Conservation (phyloP, 1,284 basidiomycete genomes). For the Leccinum angustisporum region DNA sequence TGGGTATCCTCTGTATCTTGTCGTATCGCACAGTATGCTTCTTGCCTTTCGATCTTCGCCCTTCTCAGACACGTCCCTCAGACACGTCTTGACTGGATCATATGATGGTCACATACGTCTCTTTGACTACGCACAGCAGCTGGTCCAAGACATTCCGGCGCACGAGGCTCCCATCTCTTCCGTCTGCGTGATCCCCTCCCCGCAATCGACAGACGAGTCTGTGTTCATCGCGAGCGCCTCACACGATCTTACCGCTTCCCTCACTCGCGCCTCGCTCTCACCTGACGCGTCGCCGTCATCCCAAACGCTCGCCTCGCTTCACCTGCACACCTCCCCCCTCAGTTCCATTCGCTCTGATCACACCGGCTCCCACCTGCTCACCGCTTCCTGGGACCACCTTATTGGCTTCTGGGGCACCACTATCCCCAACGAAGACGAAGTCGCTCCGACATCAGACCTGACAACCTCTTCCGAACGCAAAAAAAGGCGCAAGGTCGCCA, state of each 20-base stretch:
- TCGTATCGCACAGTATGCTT: constrained; percentile 61
- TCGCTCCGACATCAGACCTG: constrained; percentile 32
- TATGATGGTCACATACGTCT: constrained; percentile 79
- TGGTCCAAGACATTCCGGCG: constrained; percentile 48
- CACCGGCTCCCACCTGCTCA: constrained; percentile 47
- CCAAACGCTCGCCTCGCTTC: constrained; percentile 53
- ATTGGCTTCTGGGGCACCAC: constrained; percentile 78
- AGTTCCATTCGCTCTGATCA: constrained; percentile 62
- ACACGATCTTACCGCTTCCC: constrained; percentile 75
- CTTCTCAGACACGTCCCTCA: constrained; percentile 22
- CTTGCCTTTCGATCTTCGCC: neutral
- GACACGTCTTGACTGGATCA: constrained; percentile 76
- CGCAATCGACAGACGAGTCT: constrained; percentile 34
- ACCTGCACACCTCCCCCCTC: constrained; percentile 78
- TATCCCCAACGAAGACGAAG: constrained; percentile 63
- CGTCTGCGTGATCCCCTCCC: constrained; percentile 55
- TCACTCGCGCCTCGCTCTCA: constrained; percentile 52
- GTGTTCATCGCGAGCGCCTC: constrained; percentile 77
- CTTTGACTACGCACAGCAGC: constrained; percentile 69
- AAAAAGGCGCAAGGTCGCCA: constrained; percentile 51
- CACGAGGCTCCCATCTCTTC: constrained; percentile 76
- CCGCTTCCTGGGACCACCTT: constrained; percentile 32
- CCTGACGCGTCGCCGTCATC: constrained; percentile 48
- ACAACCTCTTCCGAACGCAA: constrained; percentile 46
- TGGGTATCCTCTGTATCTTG: constrained; percentile 90